Conservation (phyloP, 805 yeast genomes). For the Kazachstania kunashirensis region DNA sequence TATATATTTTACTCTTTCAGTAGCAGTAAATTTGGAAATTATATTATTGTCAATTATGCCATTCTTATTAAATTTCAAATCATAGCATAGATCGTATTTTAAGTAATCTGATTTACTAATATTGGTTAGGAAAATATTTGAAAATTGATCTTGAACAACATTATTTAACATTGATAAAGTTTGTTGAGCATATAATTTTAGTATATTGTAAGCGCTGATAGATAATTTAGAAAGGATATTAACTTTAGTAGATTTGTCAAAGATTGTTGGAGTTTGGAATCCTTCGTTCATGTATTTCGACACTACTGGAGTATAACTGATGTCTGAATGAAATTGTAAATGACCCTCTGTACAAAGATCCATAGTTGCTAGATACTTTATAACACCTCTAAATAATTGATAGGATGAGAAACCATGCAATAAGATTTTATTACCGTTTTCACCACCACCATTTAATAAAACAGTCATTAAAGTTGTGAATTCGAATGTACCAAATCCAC, state of each 20-base stretch:
- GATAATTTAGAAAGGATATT: conserved; percentile 80
- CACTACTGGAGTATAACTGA: conserved; percentile 19
- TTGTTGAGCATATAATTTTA: conserved; percentile 57
- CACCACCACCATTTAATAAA: conserved; percentile 74
- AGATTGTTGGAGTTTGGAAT: conserved; percentile 63
- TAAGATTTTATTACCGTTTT: conserved; percentile 62
- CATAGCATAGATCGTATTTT: conserved; percentile 51
- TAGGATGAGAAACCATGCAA: conserved; percentile 85
- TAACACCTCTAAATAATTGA: conserved; percentile 83
- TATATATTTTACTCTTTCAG: conserved; percentile 62
- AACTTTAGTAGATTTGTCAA: conserved; percentile 66
- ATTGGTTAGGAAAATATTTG: conserved; percentile 59
- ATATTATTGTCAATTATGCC: conserved; percentile 23
- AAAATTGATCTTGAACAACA: conserved; percentile 74
- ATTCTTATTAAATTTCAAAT: conserved; percentile 41
- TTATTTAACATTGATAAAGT: conserved; percentile 66
- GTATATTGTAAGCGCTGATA: conserved; percentile 47
- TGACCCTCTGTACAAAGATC: conserved; percentile 58
- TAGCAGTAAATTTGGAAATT: conserved; percentile 47
- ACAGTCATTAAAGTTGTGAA: conserved; percentile 75
- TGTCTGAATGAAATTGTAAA: conserved; percentile 50
- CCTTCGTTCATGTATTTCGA: conserved; percentile 43
- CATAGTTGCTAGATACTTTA: conserved; percentile 71
- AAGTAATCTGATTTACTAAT: conserved; percentile 40
- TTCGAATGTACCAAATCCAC: conserved; percentile 91